Conservation (phyloP, 2,329 filamentous ascomycete genomes). For the Paramyrothecium roridum region DNA sequence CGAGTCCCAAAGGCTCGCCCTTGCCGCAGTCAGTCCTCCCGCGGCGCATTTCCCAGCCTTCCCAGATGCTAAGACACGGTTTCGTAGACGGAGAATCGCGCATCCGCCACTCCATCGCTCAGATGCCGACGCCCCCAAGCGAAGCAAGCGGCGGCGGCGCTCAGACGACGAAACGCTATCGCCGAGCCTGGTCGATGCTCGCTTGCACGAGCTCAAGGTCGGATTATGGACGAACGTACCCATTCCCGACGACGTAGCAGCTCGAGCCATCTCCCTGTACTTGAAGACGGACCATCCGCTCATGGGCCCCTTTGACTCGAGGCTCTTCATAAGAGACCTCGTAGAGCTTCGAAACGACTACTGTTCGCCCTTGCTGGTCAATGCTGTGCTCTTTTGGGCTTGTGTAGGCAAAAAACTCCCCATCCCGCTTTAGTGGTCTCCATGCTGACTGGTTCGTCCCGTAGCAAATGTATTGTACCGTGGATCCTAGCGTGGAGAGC, state of each 20-base stretch:
- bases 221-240: conserved; percentile 29
- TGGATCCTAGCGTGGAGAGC: conserved; percentile 6
- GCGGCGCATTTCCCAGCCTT: neutral
- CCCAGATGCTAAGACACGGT: too few relatives aligned
- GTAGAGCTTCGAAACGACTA: conserved; percentile 13
- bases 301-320: conserved; percentile 30
- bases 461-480: conserved; percentile 31
- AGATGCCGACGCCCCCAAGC: too few relatives aligned
- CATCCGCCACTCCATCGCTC: too few relatives aligned
- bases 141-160: neutral
- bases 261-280: conserved; percentile 30
- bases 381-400: conserved; percentile 28
- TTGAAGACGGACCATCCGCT: conserved; percentile 34
- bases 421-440: too few relatives aligned
- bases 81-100: too few relatives aligned
- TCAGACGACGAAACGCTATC: neutral
- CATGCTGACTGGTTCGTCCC: conserved; percentile 8
- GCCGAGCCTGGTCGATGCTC: neutral
- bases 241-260: conserved; percentile 24
- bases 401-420: conserved; percentile 18
- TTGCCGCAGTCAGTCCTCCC: neutral
- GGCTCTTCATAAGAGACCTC: conserved; percentile 30
- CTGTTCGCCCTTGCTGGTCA: conserved; percentile 29
- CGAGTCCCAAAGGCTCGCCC: neutral
- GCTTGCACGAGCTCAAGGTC: conserved; percentile 22